Conservation (phyloP, 2,329 filamentous ascomycete genomes). For the Neonectria coccinea region DNA sequence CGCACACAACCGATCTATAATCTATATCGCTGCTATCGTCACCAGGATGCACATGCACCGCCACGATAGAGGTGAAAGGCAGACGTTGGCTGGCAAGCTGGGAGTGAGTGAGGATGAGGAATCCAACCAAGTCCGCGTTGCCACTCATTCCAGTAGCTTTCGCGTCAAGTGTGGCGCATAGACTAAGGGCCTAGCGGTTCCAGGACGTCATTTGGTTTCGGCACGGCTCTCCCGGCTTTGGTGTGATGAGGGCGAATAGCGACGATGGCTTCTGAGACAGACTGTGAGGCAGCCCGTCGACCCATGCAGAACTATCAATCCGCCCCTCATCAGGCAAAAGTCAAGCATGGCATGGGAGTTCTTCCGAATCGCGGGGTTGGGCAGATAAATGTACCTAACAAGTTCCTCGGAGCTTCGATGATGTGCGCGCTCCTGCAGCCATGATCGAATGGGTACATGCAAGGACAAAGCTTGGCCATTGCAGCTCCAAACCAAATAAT, state of each 20-base stretch:
- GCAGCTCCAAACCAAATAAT: neutral
- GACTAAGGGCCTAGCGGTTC: neutral
- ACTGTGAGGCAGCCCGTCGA: constrained; percentile 19
- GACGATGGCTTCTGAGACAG: constrained; percentile 13
- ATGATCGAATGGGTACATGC: neutral
- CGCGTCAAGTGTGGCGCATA: constrained; percentile 28
- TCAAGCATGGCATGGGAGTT: constrained; percentile 1
- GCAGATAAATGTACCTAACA: neutral
- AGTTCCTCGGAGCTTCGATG: neutral
- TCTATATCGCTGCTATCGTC: neutral
- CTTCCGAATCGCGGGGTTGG: constrained; percentile 19
- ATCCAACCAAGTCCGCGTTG: neutral
- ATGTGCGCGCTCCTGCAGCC: constrained; percentile 1
- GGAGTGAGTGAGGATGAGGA: constrained; percentile 6
- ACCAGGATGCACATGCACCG: constrained; percentile 15
- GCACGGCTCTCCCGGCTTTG: constrained; percentile 20
- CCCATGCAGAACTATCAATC: neutral
- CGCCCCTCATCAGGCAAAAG: neutral
- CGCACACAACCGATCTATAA: neutral
- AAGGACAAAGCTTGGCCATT: constrained; percentile 11
- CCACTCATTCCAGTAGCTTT: constrained; percentile 1
- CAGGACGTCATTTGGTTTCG: constrained; percentile 4
- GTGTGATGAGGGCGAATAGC: neutral
- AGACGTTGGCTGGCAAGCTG: neutral
- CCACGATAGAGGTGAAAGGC: neutral